Percentiles rank a stretch among this genome's conserved stretches.
These are phyloP conservation scores for Apiospora kogelbergensis DNA, from an alignment of 2,329 filamentous ascomycete species.

Conservation along the genomic window DNA sequence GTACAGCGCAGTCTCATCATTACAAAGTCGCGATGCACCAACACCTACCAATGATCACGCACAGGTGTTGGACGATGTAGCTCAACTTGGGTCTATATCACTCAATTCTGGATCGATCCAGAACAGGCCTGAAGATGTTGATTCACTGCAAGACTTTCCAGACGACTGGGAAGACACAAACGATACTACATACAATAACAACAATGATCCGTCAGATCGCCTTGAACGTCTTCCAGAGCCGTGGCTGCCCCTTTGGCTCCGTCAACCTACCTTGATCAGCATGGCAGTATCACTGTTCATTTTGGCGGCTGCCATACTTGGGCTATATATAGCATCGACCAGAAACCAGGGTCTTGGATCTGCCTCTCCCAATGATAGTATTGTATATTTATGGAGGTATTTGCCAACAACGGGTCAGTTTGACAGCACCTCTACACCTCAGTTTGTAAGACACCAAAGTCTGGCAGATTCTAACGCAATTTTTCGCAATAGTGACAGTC, in stretches of 20 bases:
- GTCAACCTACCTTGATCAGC: not conserved
- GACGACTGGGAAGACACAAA: not conserved
- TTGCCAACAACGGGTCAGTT: conserved; percentile 8
- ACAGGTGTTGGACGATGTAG: not conserved
- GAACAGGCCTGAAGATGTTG: not conserved
- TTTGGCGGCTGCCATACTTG: not conserved
- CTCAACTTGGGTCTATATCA: too few relatives aligned
- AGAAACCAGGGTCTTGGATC: conserved; percentile 6
- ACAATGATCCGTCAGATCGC: not conserved
- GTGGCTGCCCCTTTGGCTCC: not conserved
- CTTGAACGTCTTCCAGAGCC: not conserved
- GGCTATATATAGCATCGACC: not conserved
- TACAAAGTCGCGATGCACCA: not conserved
- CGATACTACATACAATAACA: not conserved
- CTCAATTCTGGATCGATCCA: not conserved
- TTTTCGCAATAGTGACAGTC: not conserved
- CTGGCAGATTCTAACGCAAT: not conserved
- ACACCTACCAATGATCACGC: not conserved
- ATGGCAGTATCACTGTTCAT: not conserved
- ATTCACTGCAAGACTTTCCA: not conserved
- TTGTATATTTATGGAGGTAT: conserved; percentile 9
- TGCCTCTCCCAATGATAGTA: not conserved
- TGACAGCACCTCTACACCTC: not conserved
- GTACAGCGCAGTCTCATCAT: not conserved
- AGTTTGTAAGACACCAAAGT: too few relatives aligned